A percentile compares a stretch with the other conserved stretches of the same genome.
Conservation (phyloP, 2,329 filamentous ascomycete species). For the Phialocephala subalpina region DNA sequence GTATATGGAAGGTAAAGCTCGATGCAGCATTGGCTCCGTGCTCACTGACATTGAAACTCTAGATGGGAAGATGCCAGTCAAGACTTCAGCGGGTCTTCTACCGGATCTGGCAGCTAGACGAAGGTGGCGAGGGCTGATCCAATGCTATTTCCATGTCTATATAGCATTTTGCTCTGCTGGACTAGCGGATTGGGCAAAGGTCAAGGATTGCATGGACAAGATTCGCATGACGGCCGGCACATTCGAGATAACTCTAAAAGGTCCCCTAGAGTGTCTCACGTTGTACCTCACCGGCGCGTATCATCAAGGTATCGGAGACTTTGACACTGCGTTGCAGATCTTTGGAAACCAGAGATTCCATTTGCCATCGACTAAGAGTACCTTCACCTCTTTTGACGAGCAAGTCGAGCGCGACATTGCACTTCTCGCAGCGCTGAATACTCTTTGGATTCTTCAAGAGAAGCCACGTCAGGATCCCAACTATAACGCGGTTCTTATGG, state of each 20-base stretch:
- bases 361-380: constrained; percentile 50
- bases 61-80: constrained; percentile 25
- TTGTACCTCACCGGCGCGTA: constrained; percentile 78
- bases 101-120: constrained; percentile 38
- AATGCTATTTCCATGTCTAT: constrained; percentile 44
- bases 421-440: constrained; percentile 73
- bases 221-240: constrained; percentile 33
- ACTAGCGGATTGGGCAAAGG: constrained; percentile 39
- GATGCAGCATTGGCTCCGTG: neutral
- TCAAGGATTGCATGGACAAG: constrained; percentile 37
- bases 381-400: constrained; percentile 48
- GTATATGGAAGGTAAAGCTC: constrained; percentile 44
- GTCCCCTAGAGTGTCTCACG: constrained; percentile 36
- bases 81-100: constrained; percentile 39
- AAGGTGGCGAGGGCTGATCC: constrained; percentile 41
- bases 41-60: constrained; percentile 7
- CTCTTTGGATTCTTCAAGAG: constrained; percentile 76
- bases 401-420: constrained; percentile 69
- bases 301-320: constrained; percentile 78
- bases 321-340: constrained; percentile 70
- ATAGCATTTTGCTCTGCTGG: constrained; percentile 42
- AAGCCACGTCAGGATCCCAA: constrained; percentile 63
- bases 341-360: constrained; percentile 71
- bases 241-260: constrained; percentile 35
- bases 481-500: constrained; percentile 67